phyloP scores from a whole-genome alignment of 192 early-diverging fungal species.

The Backusella sp. region DNA sequence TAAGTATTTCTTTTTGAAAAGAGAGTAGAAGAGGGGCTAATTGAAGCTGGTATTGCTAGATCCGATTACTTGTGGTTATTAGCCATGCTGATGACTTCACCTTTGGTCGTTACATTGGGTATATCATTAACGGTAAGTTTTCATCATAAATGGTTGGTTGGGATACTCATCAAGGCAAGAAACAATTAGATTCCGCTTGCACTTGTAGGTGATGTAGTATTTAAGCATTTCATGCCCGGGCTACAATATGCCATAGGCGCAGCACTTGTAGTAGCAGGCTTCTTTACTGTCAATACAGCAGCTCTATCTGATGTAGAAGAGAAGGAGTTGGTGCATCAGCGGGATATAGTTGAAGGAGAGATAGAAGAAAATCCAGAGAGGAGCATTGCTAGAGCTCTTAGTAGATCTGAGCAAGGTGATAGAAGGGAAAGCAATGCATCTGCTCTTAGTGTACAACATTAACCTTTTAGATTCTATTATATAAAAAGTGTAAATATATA shows the following conservation, averaged over 20 bases:
- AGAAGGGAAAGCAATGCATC: constrained; percentile 14
- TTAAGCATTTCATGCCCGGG: constrained; percentile 56
- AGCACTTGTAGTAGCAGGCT: constrained; percentile 61
- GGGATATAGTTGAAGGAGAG: constrained; percentile 4
- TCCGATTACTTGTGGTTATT: constrained; percentile 80
- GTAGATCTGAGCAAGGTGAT: not conserved
- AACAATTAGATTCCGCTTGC: constrained; percentile 57
- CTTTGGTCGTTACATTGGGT: constrained; percentile 77
- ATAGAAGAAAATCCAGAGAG: not conserved
- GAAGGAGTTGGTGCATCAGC: constrained; percentile 7
- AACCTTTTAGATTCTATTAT: constrained; percentile 2
- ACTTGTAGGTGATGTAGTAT: constrained; percentile 67
- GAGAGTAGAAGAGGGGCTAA: not conserved
- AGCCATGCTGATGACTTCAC: constrained; percentile 80
- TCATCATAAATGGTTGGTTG: not conserved
- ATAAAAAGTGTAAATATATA: not conserved
- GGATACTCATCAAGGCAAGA: not conserved
- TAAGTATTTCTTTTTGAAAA: constrained; percentile 32
- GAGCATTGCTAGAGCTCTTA: constrained; percentile 5
- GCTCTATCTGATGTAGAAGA: constrained; percentile 37
- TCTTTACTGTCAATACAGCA: constrained; percentile 60
- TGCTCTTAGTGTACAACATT: constrained; percentile 10
- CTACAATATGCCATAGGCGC: constrained; percentile 65
- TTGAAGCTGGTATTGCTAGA: constrained; percentile 24
- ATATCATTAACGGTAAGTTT: constrained; percentile 64